Evolutionary conservation across 176 grass and related monocot species (phyloP), one percentile per base, ranked within the genome.

Genomic region (Musa troglodytarum): DNA sequence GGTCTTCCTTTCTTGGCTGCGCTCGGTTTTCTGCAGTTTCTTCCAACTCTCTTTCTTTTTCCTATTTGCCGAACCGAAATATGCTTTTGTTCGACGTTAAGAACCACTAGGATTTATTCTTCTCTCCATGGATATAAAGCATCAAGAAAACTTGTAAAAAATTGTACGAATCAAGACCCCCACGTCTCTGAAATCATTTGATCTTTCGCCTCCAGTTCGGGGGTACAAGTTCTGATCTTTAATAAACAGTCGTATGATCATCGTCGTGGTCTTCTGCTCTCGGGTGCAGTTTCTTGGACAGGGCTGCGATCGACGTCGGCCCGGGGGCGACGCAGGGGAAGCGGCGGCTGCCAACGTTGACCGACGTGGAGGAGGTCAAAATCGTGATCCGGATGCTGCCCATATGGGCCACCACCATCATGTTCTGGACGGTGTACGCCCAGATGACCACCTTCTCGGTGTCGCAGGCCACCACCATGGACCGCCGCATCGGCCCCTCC

Each of bases 401-500:
- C 0, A 99, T 92, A 57, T 99, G 91, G 91, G 91, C 95, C 6
- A 94, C 88, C 11, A 99, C 91, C 1, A 94, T 99, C 84, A 91
- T 94, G 82, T 99, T 99, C 84, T 99, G 95, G 95, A 87, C 86
- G 1, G 88, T 94, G n/a, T 94, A 94, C 76, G 95, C 90, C 0
- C 95, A 99, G 72, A 99, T 99, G 91, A 99, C 88, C 54, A 99
- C 95, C 54, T 99, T 99, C 84, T 99, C 95, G 3, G 95, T 99
- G 8, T 83, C 88, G 1, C 95, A 99, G 61, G 95, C 95, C 16
- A 91, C 81, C 54, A 94, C 86, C 69, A 99, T 99, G 95, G 81
- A 99, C 76, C 86, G 95, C 65, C 86, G 53, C 86, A 71, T 99
- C 68, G 79, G 88, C 17, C 0, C 57, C 1, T 77, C 78, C 34